phyloP scores from a whole-genome alignment of 352 stramenopile species.

The Phytophthora tentaculata region DNA sequence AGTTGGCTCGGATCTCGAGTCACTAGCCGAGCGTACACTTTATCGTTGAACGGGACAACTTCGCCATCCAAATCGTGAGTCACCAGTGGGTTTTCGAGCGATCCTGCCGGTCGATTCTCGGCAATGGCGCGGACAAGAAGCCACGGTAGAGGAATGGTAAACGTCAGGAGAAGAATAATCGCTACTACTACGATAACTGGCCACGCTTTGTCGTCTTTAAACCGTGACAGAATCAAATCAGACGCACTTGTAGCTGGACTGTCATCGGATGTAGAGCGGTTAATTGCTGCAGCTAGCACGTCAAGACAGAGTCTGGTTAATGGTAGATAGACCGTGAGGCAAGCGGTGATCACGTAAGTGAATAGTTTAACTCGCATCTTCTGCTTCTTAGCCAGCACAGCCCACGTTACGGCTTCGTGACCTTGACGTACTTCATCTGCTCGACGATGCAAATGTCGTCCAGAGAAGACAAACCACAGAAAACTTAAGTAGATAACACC shows the following conservation, averaged over 20 bases:
- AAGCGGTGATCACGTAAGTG: constrained; percentile 50
- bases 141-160: constrained; percentile 43
- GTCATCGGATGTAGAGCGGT: not conserved
- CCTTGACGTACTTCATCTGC: constrained; percentile 55
- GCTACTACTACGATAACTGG: constrained; percentile 27
- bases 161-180: constrained; percentile 42
- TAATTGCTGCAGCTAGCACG: constrained; percentile 18
- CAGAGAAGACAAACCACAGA: constrained; percentile 51
- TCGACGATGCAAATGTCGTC: constrained; percentile 42
- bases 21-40: constrained; percentile 52
- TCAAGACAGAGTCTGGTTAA: constrained; percentile 48
- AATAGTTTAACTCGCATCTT: constrained; percentile 42
- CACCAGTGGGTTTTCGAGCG: constrained; percentile 42
- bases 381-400: constrained; percentile 38
- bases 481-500: constrained; percentile 38
- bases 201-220: constrained; percentile 30
- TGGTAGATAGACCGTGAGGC: constrained; percentile 53
- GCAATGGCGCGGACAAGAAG: constrained; percentile 39
- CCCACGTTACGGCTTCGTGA: constrained; percentile 50
- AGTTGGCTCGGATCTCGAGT: constrained; percentile 49
- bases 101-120: constrained; percentile 50
- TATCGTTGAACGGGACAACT: constrained; percentile 45
- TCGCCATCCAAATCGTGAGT: constrained; percentile 56
- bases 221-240: constrained; percentile 24
- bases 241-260: constrained; percentile 14